These are phyloP conservation scores for Elsinoe fawcettii DNA, from an alignment of 2,329 filamentous ascomycete species.

Conservation along the genomic window DNA sequence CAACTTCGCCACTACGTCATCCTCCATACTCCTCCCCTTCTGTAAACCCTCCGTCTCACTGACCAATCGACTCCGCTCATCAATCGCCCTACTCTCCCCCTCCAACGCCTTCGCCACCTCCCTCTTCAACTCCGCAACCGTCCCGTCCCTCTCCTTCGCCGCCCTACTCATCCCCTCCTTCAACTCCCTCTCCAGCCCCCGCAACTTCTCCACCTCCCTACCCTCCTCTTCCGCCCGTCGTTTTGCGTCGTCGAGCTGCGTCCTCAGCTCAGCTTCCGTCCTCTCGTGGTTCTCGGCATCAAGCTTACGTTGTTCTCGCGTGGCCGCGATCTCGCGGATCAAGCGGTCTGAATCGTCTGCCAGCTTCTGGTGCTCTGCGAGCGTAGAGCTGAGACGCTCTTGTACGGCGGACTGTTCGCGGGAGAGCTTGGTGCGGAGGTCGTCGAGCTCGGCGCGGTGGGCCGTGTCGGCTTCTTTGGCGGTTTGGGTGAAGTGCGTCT, in stretches of 20 bases:
- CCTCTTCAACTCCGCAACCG: conserved; percentile 6
- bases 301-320: conserved; percentile 15
- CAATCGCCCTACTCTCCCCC: conserved; percentile 5
- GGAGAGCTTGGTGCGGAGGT: conserved; percentile 8
- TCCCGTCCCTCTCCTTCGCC: conserved; percentile 7
- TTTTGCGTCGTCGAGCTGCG: conserved; percentile 4
- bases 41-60: conserved; percentile 18
- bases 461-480: conserved; percentile 5
- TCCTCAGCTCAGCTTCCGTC: conserved; percentile 15
- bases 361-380: conserved; percentile 5
- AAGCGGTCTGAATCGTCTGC: conserved; percentile 7
- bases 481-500: background rate
- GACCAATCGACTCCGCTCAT: background rate
- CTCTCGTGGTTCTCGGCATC: conserved; percentile 12
- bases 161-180: background rate
- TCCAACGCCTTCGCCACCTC: conserved; percentile 3
- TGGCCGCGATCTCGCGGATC: background rate
- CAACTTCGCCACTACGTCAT: background rate
- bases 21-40: background rate
- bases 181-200: background rate
- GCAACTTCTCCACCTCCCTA: background rate
- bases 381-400: conserved; percentile 3
- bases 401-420: conserved; percentile 11
- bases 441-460: conserved; percentile 14
- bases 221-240: background rate